Evolutionary conservation across 306 rosid species (phyloP).

Genomic region (Phaseolus lunatus): DNA sequence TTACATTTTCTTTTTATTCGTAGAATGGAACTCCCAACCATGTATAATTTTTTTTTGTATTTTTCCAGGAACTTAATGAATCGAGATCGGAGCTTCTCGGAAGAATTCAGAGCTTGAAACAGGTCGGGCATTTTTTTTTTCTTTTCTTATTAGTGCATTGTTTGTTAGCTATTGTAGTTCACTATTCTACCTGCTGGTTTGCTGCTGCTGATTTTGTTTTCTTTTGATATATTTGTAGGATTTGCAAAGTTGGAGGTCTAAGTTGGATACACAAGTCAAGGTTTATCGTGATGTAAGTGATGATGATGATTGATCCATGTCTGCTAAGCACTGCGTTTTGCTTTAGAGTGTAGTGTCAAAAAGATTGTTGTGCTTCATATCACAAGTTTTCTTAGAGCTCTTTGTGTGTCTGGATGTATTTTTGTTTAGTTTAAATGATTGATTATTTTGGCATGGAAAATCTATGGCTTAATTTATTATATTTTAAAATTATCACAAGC

Average conservation of each 20-base stretch:
- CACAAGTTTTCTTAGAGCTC: background rate
- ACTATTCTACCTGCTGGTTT: background rate
- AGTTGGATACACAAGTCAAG: conserved; percentile 85
- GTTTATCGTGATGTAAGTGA: conserved; percentile 85
- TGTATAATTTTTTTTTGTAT: background rate
- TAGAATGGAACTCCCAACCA: background rate
- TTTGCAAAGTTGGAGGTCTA: conserved; percentile 93
- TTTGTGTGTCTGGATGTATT: background rate
- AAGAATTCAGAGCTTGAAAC: conserved; percentile 86
- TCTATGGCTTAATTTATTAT: background rate
- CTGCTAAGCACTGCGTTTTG: conserved; percentile 18
- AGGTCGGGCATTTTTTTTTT: conserved; percentile 49
- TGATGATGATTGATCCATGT: background rate
- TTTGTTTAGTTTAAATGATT: background rate
- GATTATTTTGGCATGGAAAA: background rate
- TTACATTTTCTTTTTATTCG: background rate
- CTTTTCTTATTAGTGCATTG: background rate
- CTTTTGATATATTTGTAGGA: conserved; percentile 58
- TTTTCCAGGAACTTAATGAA: conserved; percentile 81
- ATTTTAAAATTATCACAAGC: background rate
- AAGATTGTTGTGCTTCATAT: background rate
- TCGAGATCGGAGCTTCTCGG: conserved; percentile 87
- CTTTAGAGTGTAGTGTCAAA: background rate
- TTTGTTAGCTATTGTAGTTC: conserved; percentile 12
- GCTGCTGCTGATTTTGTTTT: background rate